Percentiles rank a stretch among this genome's conserved stretches.
phyloP scores from a whole-genome alignment of 192 early-diverging fungal genomes.

The Coemansia sp. region DNA sequence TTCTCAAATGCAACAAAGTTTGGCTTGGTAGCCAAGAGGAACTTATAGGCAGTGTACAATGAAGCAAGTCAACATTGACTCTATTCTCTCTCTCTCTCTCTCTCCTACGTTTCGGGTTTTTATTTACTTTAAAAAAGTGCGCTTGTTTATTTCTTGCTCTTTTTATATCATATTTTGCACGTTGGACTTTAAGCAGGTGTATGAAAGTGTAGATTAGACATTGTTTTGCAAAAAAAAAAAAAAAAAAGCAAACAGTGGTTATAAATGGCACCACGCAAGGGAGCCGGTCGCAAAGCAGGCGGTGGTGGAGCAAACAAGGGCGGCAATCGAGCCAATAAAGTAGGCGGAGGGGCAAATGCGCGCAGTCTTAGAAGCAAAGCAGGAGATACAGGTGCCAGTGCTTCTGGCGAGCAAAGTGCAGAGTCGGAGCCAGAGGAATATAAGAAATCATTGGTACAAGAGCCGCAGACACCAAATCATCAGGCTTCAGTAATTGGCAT shows the following conservation, averaged over 20 bases:
- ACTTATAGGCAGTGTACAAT: too few species aligned
- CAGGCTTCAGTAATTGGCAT: not conserved
- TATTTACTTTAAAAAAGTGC: too few species aligned
- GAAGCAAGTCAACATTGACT: too few species aligned
- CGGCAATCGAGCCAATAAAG: not conserved
- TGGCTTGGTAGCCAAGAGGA: too few species aligned
- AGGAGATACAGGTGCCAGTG: not conserved
- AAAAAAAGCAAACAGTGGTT: not conserved
- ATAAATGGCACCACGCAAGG: constrained; percentile 21
- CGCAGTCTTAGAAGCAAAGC: not conserved
- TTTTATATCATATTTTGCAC: too few species aligned
- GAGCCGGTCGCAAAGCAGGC: constrained; percentile 4
- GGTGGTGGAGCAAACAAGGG: not conserved
- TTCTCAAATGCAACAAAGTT: too few species aligned
- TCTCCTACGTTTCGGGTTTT: too few species aligned
- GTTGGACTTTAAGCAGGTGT: not conserved
- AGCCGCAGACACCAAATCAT: constrained; percentile 6
- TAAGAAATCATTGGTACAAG: not conserved
- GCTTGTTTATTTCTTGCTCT: too few species aligned
- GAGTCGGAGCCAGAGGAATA: too few species aligned
- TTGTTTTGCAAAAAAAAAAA: not conserved
- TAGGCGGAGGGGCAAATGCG: constrained; percentile 1
- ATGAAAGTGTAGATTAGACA: not conserved
- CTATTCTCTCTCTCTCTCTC: too few species aligned
- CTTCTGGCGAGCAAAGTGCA: too few species aligned